Evolutionary conservation across 495 filamentous ascomycete genomes (phyloP).

Genomic region (Lasiosphaeris hirsuta): DNA sequence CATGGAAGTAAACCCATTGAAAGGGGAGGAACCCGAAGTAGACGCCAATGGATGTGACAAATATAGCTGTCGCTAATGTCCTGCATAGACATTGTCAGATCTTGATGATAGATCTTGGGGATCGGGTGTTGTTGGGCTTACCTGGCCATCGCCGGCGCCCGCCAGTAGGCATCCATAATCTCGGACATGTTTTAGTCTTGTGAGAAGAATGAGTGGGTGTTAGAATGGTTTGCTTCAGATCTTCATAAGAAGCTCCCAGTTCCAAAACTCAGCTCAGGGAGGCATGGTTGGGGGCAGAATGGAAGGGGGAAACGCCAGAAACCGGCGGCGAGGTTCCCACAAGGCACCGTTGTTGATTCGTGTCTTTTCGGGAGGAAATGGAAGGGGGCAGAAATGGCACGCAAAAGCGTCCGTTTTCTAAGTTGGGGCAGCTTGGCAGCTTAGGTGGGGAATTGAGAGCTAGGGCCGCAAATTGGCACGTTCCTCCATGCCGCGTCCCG

Average conservation of each 20-base stretch:
- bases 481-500: background rate
- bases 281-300: conserved; percentile 16
- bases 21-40: conserved; percentile 56
- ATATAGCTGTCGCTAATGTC: conserved; percentile 66
- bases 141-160: conserved; percentile 67
- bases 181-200: conserved; percentile 24
- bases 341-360: conserved; percentile 29
- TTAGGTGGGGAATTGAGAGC: conserved; percentile 14
- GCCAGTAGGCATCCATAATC: conserved; percentile 65
- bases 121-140: conserved; percentile 33
- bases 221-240: conserved; percentile 8
- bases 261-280: conserved; percentile 17
- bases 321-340: conserved; percentile 10
- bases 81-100: conserved; percentile 38
- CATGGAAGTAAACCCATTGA: conserved; percentile 57
- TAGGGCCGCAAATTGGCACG: conserved; percentile 13
- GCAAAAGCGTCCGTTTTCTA: conserved; percentile 21
- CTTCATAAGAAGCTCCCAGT: conserved; percentile 22
- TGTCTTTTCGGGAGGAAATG: conserved; percentile 31
- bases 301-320: conserved; percentile 8
- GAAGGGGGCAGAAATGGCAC: conserved; percentile 20
- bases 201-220: conserved; percentile 9
- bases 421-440: conserved; percentile 16
- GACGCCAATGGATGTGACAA: conserved; percentile 58
- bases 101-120: background rate